Base-by-base conservation (phyloP, 768 basidiomycete genomes). In the Trametes cingulata region DNA sequence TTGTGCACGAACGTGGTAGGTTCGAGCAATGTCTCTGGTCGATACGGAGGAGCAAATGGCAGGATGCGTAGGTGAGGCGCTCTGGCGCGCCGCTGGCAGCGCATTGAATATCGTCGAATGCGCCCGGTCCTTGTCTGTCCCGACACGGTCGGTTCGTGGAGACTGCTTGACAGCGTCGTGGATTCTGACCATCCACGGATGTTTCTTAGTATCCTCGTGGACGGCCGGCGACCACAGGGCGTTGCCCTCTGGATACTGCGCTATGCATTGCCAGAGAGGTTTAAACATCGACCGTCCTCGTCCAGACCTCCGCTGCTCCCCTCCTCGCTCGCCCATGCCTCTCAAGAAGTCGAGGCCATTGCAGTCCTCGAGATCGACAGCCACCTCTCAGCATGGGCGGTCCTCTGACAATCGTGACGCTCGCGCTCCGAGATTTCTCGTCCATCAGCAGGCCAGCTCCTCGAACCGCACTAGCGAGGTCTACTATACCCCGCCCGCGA, bases 401-500 rank as follows among this genome's bases (percentile, higher is more conserved):
- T 58, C 56, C n/a, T 19, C 33, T 13, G 53, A 52, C 7, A 24
- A 24, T 10, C 17, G 20, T 14, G 55, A 52, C 15, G 52, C 24
- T 20, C 37, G 29, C 17, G 48, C 52, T 1, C 50, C 61, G 52
- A 49, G 56, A 22, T 61, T 67, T 61, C 60, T 58, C 60, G 52
- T 66, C 33, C 53, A 56, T 15, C 33, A 29, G 2, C 53, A 46
- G 20, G 22, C 13, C 20, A 36, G 27, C 2, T 42, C 52, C 24
- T 19, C 52, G 10, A 46, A 52, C 13, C 61, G 47, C 24, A 27
- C 40, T 37, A 48, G 47, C 41, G 58, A 63, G 17, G 52, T 29
- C 19, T 13, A n/a, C 15, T 58, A 57, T 66, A 42, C 75, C 51
- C 64, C 69, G 60, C 53, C 69, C 69, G 0, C 55, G 56, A 27